Conservation (phyloP, 768 basidiomycete genomes). For the Tylopilus vinaceipallidus region DNA sequence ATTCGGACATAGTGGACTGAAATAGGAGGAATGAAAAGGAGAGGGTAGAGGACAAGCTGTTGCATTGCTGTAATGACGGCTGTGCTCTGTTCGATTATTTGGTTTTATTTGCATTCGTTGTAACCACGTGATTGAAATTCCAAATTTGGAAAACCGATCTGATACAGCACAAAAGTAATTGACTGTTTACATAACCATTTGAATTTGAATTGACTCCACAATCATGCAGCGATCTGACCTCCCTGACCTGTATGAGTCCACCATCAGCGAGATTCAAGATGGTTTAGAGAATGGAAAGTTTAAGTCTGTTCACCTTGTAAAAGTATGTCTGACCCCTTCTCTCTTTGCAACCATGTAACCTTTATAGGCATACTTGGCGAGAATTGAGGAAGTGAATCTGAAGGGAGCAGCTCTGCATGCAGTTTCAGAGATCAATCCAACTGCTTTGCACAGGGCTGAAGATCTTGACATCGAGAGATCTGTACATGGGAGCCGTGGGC, state of each 20-base stretch:
- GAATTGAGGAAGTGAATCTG: slow-evolving; percentile 69
- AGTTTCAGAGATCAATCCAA: slow-evolving; percentile 55
- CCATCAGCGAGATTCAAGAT: slow-evolving; percentile 51
- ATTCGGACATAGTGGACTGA: slow-evolving; percentile 43
- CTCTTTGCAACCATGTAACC: background rate
- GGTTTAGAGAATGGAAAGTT: slow-evolving; percentile 51
- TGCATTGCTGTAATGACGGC: background rate
- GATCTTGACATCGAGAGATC: slow-evolving; percentile 48
- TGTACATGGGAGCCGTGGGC: slow-evolving; percentile 46
- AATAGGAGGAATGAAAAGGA: background rate
- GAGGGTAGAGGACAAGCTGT: slow-evolving; percentile 1
- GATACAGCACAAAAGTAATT: background rate
- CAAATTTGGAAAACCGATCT: slow-evolving; percentile 14
- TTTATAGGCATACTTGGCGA: slow-evolving; percentile 57
- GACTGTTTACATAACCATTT: background rate
- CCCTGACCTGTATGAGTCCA: slow-evolving; percentile 63
- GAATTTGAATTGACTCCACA: background rate
- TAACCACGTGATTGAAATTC: slow-evolving; percentile 10
- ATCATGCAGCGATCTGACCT: slow-evolving; percentile 7
- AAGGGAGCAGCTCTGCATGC: slow-evolving; percentile 57
- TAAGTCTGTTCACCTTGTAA: slow-evolving; percentile 60
- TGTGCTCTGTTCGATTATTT: slow-evolving; percentile 14
- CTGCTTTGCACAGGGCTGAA: slow-evolving; percentile 51
- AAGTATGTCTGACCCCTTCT: slow-evolving; percentile 36
- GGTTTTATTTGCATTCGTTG: slow-evolving; percentile 16